Conservation (phyloP, 73 alveolate genomes). For the Tetrahymena thermophila region DNA sequence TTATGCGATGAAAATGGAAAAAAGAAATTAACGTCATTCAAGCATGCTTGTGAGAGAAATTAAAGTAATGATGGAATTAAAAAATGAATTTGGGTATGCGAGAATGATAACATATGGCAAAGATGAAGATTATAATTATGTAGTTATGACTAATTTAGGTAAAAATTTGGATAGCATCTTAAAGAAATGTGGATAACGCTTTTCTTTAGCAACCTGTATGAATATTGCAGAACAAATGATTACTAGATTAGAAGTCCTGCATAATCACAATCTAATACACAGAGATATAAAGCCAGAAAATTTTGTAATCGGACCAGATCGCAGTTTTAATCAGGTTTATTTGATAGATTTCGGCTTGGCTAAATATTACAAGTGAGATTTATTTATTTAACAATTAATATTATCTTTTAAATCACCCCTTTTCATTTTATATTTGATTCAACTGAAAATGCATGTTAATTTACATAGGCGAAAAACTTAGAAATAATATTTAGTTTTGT, state of each 20-base stretch:
- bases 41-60: conserved; percentile 37
- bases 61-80: conserved; percentile 29
- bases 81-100: neutral
- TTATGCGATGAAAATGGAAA: conserved; percentile 39
- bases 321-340: conserved; percentile 40
- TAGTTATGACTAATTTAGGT: neutral
- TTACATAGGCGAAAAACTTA: neutral
- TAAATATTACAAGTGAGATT: conserved; percentile 54
- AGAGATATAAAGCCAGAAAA: conserved; percentile 45
- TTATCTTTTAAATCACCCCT: neutral
- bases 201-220: conserved; percentile 16
- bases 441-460: neutral
- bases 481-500: too few species aligned
- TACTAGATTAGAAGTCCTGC: conserved; percentile 22
- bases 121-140: neutral
- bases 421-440: neutral
- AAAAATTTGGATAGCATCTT: neutral
- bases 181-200: neutral
- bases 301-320: conserved; percentile 32
- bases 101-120: neutral
- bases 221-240: conserved; percentile 8
- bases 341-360: conserved; percentile 89
- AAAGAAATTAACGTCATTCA: conserved; percentile 14
- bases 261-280: conserved; percentile 21
- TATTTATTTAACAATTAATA: too few species aligned